These are phyloP conservation scores for Eucalyptus polyanthemos DNA, from an alignment of 345 rosid genomes.

Conservation along the genomic window DNA sequence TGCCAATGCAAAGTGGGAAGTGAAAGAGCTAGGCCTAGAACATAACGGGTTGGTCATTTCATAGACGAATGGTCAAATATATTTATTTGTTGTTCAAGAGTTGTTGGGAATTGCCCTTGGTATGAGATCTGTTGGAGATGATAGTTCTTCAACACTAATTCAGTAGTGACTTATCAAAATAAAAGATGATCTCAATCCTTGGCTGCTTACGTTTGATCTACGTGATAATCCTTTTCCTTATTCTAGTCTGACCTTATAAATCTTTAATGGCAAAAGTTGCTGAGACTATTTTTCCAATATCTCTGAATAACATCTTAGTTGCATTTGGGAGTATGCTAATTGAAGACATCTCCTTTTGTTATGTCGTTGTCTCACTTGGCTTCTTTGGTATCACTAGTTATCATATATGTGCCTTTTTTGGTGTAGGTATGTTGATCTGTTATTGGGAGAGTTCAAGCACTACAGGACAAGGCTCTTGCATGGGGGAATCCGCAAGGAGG, in stretches of 20 bases:
- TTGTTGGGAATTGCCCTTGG: not conserved
- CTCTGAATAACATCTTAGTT: not conserved
- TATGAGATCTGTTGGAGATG: not conserved
- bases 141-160: not conserved
- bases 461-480: conserved; percentile 90
- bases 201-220: not conserved
- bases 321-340: not conserved
- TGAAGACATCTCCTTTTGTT: not conserved
- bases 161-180: not conserved
- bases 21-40: conserved; percentile 94
- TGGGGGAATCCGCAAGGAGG: conserved; percentile 88
- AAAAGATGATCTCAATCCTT: not conserved
- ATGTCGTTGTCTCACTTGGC: not conserved
- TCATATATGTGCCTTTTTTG: not conserved
- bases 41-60: conserved; percentile 85
- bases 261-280: not conserved
- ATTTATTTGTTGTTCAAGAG: not conserved
- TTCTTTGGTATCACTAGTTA: not conserved
- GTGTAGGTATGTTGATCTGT: conserved; percentile 82
- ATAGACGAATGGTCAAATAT: not conserved
- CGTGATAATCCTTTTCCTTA: not conserved
- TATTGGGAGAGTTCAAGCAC: conserved; percentile 94
- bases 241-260: not conserved
- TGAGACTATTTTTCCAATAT: not conserved
- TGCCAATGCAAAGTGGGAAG: conserved; percentile 93